Evolutionary conservation across 1,284 basidiomycete species (phyloP).

Genomic region (Sporisorium iseilematis-ciliati): DNA sequence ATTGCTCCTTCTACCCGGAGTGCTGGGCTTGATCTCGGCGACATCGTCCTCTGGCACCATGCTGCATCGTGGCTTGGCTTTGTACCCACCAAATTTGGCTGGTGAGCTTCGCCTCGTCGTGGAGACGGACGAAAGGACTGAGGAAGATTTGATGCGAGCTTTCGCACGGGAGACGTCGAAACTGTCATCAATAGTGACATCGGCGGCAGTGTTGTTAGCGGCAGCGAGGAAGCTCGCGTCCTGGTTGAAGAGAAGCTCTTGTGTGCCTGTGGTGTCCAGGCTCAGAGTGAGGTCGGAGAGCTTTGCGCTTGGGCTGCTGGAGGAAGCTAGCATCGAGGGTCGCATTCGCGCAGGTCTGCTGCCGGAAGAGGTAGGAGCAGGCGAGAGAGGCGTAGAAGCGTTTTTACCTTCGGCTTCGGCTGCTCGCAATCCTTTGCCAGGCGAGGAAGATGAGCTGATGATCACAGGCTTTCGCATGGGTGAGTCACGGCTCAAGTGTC

Average conservation of each 20-base stretch:
- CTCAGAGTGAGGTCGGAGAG: slow-evolving; percentile 38
- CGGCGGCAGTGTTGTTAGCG: slow-evolving; percentile 32
- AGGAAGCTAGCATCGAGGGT: slow-evolving; percentile 19
- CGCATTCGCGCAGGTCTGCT: slow-evolving; percentile 17
- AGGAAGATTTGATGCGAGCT: slow-evolving; percentile 19
- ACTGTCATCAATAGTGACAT: slow-evolving; percentile 48
- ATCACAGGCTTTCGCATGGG: slow-evolving; percentile 26
- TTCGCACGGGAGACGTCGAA: slow-evolving; percentile 45
- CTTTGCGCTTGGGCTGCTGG: slow-evolving; percentile 29
- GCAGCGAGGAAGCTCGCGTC: slow-evolving; percentile 40
- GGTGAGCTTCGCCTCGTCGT: slow-evolving; percentile 24
- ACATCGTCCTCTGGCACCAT: slow-evolving; percentile 33
- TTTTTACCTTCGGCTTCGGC: background rate
- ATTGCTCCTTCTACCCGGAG: slow-evolving; percentile 12
- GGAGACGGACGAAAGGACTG: background rate
- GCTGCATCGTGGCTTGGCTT: slow-evolving; percentile 35
- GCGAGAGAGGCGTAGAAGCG: slow-evolving; percentile 31
- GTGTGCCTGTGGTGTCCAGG: slow-evolving; percentile 32
- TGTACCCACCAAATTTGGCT: slow-evolving; percentile 19
- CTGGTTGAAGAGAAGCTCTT: slow-evolving; percentile 35
- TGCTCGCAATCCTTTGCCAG: background rate
- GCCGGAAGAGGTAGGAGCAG: slow-evolving; percentile 6
- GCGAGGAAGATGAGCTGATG: slow-evolving; percentile 33
- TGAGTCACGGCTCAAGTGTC: slow-evolving; percentile 26
- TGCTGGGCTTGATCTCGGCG: slow-evolving; percentile 16